These are phyloP conservation scores for Coemansia sp. DNA, from an alignment of 192 early-diverging fungal genomes.

Conservation along the genomic window DNA sequence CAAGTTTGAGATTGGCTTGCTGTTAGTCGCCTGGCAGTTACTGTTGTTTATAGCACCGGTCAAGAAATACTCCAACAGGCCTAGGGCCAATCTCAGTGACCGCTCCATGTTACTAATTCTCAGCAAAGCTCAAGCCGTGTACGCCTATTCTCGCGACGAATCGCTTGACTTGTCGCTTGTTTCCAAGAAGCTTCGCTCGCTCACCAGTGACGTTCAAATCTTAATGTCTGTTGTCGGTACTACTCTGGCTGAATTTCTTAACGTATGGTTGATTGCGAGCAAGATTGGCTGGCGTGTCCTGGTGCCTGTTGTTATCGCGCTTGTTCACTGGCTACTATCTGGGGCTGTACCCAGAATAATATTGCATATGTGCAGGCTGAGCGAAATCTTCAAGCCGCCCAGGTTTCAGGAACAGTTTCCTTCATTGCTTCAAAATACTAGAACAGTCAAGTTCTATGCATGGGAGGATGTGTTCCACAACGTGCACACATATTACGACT, in stretches of 20 bases:
- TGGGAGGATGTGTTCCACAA: constrained; percentile 48
- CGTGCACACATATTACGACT: neutral
- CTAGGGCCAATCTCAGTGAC: neutral
- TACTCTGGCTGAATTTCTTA: neutral
- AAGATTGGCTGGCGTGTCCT: constrained; percentile 27
- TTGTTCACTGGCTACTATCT: constrained; percentile 4
- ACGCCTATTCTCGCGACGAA: neutral
- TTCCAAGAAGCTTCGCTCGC: neutral
- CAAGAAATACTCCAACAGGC: neutral
- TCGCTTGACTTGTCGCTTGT: neutral
- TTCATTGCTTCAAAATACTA: constrained; percentile 47
- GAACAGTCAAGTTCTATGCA: constrained; percentile 63
- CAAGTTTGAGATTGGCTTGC: neutral
- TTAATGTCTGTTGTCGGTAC: neutral
- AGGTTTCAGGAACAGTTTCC: neutral
- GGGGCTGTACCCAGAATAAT: neutral
- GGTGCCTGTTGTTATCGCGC: constrained; percentile 16
- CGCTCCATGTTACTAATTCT: neutral
- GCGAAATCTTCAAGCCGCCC: neutral
- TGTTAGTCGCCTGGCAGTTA: constrained; percentile 5
- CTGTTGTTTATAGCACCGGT: neutral
- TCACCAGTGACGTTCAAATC: neutral
- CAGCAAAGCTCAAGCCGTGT: neutral
- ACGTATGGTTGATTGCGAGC: constrained; percentile 19
- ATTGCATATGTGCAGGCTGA: neutral